Evolutionary conservation across 495 filamentous ascomycete species (phyloP).

Genomic region (Penicillium alfredii): DNA sequence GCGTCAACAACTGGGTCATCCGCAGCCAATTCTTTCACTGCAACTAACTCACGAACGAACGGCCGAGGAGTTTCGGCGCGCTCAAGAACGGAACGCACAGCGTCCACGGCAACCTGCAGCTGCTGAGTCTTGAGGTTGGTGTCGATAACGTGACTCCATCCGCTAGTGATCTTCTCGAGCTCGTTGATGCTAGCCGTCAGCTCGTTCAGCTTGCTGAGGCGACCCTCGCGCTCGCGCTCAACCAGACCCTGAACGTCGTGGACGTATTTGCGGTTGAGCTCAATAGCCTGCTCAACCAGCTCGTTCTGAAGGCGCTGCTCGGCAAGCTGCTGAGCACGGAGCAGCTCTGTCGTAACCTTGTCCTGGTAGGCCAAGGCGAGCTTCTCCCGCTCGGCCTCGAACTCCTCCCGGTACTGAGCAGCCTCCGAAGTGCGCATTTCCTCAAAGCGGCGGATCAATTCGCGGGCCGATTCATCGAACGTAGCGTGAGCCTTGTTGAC

Average conservation of each 20-base stretch:
- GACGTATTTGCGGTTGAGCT: conserved; percentile 77
- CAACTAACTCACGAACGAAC: conserved; percentile 85
- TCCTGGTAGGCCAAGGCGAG: conserved; percentile 68
- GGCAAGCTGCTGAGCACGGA: conserved; percentile 64
- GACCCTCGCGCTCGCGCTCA: conserved; percentile 80
- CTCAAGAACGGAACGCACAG: conserved; percentile 75
- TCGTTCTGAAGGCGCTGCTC: conserved; percentile 77
- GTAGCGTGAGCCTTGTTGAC: conserved; percentile 65
- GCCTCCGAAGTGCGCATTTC: conserved; percentile 68
- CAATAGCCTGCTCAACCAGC: conserved; percentile 84
- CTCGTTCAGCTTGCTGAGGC: conserved; percentile 77
- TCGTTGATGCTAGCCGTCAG: conserved; percentile 69
- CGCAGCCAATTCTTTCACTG: conserved; percentile 82
- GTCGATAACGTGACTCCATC: conserved; percentile 84
- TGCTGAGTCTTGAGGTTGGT: conserved; percentile 89
- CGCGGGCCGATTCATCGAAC: conserved; percentile 74
- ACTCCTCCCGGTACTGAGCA: conserved; percentile 75
- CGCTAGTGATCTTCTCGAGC: conserved; percentile 75
- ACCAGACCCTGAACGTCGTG: conserved; percentile 72
- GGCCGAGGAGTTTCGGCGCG: conserved; percentile 67
- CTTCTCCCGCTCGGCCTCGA: conserved; percentile 78
- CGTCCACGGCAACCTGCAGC: conserved; percentile 89
- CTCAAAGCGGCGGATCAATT: conserved; percentile 65
- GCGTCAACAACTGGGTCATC: conserved; percentile 80
- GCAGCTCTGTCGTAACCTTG: conserved; percentile 69